Base-by-base conservation (phyloP, 2,329 filamentous ascomycete species). In the Fusarium concolor region DNA sequence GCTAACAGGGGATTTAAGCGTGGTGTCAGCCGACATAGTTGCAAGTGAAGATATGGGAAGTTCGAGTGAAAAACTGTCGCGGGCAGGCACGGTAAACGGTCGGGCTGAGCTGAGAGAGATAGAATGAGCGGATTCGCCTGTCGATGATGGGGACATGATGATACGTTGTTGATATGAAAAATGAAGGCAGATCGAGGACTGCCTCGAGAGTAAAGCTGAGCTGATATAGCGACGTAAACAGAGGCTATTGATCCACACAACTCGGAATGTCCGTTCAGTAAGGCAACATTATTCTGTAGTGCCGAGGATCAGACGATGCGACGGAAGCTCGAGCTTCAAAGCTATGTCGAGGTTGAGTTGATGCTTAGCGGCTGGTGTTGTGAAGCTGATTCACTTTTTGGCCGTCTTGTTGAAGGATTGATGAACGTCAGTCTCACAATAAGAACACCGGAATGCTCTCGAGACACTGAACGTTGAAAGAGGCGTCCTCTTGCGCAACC, bases 121-220 rank as follows among this genome's bases (percentile, higher is more conserved):
- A 60, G 83, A 84, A 62, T 78, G 79, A 69, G 84, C 83, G 65
- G 85, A 86, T 76, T 85, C 84, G 74, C 81, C 83, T 69, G 83
- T 85, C 72, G 84, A 86, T 37, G 84, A 86, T 74, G 84, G 83
- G 76, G 84, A 81, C 83, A 86, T 85, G 75, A 76, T 79, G 72
- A 33, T 39, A 47, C 28, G 29, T 39, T 74, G 71, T 49, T 67
- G 64, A 37, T 68, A 9, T 26, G 22, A 73, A 54, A 67, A 60
- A 50, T 70, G 56, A 45, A 68, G 65, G 33, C 69, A 59, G 47
- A 69, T 67, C 60, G 56, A 67, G 63, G 47, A 61, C 35, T 24
- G 37, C 31, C 49, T 43, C 46, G 29, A 56, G 44, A 53, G 26
- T 50, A 49, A 37, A 35, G 42, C 26, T 55, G 43, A 62, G 20